Evolutionary conservation across 371 early-diverging fungal species (phyloP), one percentile per base, ranked within the genome.

Genomic region (Mucor velutinosus): DNA sequence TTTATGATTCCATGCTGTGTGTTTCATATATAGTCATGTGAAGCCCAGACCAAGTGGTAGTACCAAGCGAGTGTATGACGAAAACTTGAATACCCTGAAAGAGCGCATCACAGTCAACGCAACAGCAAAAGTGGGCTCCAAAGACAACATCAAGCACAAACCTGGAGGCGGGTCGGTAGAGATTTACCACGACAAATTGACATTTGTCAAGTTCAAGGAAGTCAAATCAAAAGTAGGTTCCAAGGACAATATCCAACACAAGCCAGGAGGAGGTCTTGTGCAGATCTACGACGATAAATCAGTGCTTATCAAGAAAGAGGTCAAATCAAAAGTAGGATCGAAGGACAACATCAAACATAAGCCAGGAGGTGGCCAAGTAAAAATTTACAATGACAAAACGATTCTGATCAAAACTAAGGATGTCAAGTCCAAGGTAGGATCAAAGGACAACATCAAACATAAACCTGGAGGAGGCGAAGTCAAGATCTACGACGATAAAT

Each of bases 321-420:
- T 57, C 25, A 63, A 51, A 7, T 62, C 70, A 6, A 69, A 70
- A 57, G 43, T 73, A 1, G 74, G 74, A 0, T 70, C 70, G 0
- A 33, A 66, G 30, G 70, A 73, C 10, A 73, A 73, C 7, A 55
- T 70, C 27, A 73, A 73, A n/a, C 74, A 73, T 30, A 73, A 70
- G 10, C 67, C 70, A 19, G 63, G 67, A 11, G 70, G 73, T 0
- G 73, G 70, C 0, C 32, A 60, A 2, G 35, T 58, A 1, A 55
- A 56, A 14, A 65, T 73, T 25, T 73, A 47, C 32, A 65, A 69
- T 14, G 73, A 73, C 19, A 73, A 62, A 35, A 12, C 33, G 1
- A 41, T 43, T 3, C 62, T 62, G 11, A 64, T 65, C 1, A 70
- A 61, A 33, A 43, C 64, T 25, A 70, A 70, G 29, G 56, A 39